phyloP scores from a whole-genome alignment of 371 early-diverging fungal genomes.

The Nematocida homosporus region DNA sequence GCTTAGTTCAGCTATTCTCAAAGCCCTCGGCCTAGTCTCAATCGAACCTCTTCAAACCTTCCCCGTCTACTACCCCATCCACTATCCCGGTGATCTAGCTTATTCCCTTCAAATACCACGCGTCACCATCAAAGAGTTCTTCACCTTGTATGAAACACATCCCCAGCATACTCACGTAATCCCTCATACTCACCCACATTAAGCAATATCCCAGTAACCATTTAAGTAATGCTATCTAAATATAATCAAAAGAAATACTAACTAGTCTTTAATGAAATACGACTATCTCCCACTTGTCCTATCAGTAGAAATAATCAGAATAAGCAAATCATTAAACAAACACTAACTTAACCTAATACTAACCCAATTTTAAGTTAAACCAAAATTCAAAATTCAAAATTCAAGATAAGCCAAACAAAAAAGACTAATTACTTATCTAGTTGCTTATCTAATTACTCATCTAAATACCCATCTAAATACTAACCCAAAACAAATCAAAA shows the following conservation, averaged over 20 bases:
- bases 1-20: neutral
- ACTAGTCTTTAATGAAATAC: neutral
- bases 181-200: too few relatives aligned
- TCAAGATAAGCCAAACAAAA: neutral
- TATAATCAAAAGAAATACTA: neutral
- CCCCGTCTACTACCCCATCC: neutral
- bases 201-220: neutral
- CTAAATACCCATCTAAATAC: too few relatives aligned
- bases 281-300: too few relatives aligned
- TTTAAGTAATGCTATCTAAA: neutral
- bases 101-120: neutral
- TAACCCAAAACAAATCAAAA: neutral
- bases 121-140: neutral
- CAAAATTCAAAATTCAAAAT: too few relatives aligned
- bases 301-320: too few relatives aligned
- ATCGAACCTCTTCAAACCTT: neutral
- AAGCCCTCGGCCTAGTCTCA: neutral
- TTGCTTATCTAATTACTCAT: too few relatives aligned
- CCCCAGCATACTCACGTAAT: too few relatives aligned
- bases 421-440: too few relatives aligned
- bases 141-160: neutral
- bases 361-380: too few relatives aligned
- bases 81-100: neutral
- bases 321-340: too few relatives aligned
- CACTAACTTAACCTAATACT: too few relatives aligned